These are phyloP conservation scores for Macrophomina tecta DNA, from an alignment of 2,329 filamentous ascomycete species.

Conservation along the genomic window DNA sequence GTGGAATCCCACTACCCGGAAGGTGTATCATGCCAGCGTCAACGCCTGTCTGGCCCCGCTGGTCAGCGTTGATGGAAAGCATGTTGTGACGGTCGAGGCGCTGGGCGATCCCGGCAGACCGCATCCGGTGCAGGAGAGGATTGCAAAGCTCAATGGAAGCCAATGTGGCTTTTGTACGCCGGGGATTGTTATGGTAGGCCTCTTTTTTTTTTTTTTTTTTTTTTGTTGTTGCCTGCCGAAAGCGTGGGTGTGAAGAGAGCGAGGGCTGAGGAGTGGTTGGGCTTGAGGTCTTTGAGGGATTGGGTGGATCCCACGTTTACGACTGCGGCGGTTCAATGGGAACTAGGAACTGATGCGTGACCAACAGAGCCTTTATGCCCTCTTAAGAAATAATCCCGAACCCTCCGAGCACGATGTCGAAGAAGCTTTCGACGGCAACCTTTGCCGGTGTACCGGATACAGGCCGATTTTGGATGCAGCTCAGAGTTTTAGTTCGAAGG, in stretches of 20 bases:
- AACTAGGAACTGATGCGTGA: background rate
- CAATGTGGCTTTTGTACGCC: conserved; percentile 97
- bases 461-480: conserved; percentile 92
- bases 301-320: background rate
- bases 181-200: conserved; percentile 83
- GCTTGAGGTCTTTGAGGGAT: too few species aligned
- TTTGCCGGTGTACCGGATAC: conserved; percentile 96
- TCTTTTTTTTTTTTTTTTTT: too few species aligned
- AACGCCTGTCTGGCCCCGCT: conserved; percentile 95
- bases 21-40: conserved; percentile 94
- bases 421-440: conserved; percentile 95
- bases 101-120: conserved; percentile 88
- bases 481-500: conserved; percentile 77
- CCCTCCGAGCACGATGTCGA: conserved; percentile 86
- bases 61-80: conserved; percentile 93
- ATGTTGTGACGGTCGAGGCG: conserved; percentile 96
- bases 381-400: conserved; percentile 80
- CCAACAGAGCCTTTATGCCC: conserved; percentile 82
- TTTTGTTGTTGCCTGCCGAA: too few species aligned
- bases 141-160: conserved; percentile 89
- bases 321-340: background rate
- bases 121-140: conserved; percentile 87
- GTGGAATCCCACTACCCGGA: conserved; percentile 87
- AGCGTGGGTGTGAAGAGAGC: too few species aligned
- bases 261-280: too few species aligned